A percentile compares a stretch with the other conserved stretches of the same genome.
Conservation (phyloP, 768 basidiomycete genomes). For the Piloderma croceum region DNA sequence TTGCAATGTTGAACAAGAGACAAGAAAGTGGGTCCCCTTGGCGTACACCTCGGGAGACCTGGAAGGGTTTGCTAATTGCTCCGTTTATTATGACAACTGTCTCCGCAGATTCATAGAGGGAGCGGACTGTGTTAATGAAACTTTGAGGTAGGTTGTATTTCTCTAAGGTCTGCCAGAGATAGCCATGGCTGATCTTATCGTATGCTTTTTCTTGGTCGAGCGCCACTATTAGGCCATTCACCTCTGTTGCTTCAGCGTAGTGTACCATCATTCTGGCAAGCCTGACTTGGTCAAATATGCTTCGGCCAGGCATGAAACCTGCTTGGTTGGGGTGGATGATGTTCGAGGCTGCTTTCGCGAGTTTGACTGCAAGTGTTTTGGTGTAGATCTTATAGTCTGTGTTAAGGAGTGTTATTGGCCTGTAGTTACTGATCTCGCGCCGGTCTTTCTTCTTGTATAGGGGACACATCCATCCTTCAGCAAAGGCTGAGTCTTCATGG, state of each 20-base stretch:
- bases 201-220: constrained; percentile 17
- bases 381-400: constrained; percentile 10
- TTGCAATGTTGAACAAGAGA: constrained; percentile 12
- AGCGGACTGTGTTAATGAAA: constrained; percentile 10
- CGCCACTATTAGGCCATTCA: background rate
- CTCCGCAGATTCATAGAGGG: constrained; percentile 13
- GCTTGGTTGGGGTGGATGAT: constrained; percentile 17
- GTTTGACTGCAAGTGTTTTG: constrained; percentile 7
- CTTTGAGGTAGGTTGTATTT: constrained; percentile 6
- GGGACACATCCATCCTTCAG: constrained; percentile 6
- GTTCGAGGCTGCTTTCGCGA: background rate
- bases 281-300: constrained; percentile 12
- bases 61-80: constrained; percentile 7
- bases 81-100: constrained; percentile 20
- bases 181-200: constrained; percentile 13
- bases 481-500: constrained; percentile 1
- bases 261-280: constrained; percentile 10
- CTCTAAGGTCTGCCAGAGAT: constrained; percentile 2
- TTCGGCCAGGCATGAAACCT: constrained; percentile 13
- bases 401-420: constrained; percentile 8
- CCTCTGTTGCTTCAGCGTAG: constrained; percentile 1
- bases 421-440: constrained; percentile 1
- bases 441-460: constrained; percentile 2
- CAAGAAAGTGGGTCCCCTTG: constrained; percentile 20
- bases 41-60: constrained; percentile 11